Percentiles rank a stretch among this genome's conserved stretches.
Conservation (phyloP, 768 basidiomycete genomes). For the Pisolithus orientalis region DNA sequence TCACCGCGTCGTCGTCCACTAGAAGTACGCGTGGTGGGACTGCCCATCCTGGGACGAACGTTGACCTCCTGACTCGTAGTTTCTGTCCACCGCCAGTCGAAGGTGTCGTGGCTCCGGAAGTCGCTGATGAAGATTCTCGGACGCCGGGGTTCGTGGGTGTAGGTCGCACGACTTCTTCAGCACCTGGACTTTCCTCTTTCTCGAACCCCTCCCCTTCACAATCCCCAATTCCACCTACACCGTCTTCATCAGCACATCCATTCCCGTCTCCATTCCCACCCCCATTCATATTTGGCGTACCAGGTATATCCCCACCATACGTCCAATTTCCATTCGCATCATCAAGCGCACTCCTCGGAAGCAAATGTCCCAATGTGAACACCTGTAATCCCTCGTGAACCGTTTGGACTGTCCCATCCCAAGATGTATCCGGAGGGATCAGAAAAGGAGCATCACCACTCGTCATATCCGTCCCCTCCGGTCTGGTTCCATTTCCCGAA, state of each 20-base stretch:
- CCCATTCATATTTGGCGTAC: not conserved
- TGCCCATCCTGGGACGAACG: conserved; percentile 86
- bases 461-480: conserved; percentile 15
- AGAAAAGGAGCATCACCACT: conserved; percentile 22
- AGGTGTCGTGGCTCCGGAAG: conserved; percentile 9
- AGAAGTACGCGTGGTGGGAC: conserved; percentile 86
- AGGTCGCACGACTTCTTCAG: conserved; percentile 37
- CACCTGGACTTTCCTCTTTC: conserved; percentile 21
- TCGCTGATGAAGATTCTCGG: conserved; percentile 10
- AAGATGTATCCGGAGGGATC: conserved; percentile 17
- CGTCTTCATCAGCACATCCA: conserved; percentile 14
- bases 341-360: conserved; percentile 48
- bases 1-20: conserved; percentile 95
- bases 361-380: conserved; percentile 72
- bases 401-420: conserved; percentile 23
- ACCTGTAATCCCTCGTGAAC: conserved; percentile 68
- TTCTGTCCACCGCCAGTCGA: conserved; percentile 29
- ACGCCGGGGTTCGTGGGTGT: conserved; percentile 24
- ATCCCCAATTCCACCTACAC: conserved; percentile 14
- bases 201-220: conserved; percentile 19
- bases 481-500: not conserved
- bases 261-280: not conserved
- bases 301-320: conserved; percentile 35
- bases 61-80: conserved; percentile 65
- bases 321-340: conserved; percentile 58